Evolutionary conservation across 208 protist genomes (phyloP), one percentile per base, ranked within the genome.

Genomic region (Jaenimonas drosophilae): DNA sequence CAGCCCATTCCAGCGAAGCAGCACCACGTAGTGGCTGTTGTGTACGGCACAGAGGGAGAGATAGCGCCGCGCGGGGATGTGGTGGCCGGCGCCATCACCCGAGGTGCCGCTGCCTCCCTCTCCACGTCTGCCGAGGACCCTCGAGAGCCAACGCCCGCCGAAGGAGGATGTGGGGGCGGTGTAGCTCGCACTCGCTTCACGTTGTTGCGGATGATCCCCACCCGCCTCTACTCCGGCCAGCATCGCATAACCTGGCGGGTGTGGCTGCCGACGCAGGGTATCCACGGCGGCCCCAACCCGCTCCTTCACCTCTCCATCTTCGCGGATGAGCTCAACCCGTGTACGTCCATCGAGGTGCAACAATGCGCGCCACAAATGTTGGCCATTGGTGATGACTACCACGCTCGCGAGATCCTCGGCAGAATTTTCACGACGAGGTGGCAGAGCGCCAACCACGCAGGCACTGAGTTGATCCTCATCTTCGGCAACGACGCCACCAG

Each of bases 1-100:
- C 51, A 69, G 59, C 17, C 84, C 84, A 39, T 67, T 77, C 52
- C 59, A 76, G n/a, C 72, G 74, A 3, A 82, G 63, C 27, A 89
- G 33, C 19, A 50, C 57, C n/a, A 89, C 36, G 36, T 62, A 76
- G 1, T 59, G 26, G 16, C 59, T 75, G 23, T 70, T 54, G 53
- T 77, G 73, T 12, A 93, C 75, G n/a, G 79, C 61, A 46, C 57
- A 72, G 6, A 89, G 58, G 4, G 70, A 53, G 0, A 74, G 44
- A 42, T 78, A 89, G 30, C 70, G 72, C 3, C 54, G 58, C 12
- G 31, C 20, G 2, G 20, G 34, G n/a, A 4, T 34, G 9, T n/a
- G n/a, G n/a, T n/a, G n/a, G n/a, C 33, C 28, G 21, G 39, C 44
- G 12, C 36, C 36, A 4, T 31, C 46, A 32, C 45, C 40, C 23